Evolutionary conservation across 768 basidiomycete species (phyloP).

Genomic region (Suillus spraguei): DNA sequence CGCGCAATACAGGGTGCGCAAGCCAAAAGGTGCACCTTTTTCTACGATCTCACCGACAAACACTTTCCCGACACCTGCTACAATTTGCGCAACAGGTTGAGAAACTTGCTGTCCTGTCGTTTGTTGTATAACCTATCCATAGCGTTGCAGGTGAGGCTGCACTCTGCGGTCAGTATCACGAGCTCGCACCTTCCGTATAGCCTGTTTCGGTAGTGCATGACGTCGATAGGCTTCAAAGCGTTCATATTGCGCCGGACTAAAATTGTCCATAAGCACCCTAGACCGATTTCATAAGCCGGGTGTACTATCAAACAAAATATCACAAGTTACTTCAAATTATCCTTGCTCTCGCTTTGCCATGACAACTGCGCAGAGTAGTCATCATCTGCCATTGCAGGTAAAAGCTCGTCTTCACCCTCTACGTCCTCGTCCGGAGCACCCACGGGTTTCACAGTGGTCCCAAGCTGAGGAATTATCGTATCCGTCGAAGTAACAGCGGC

Average conservation of each 20-base stretch:
- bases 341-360: constrained; percentile 87
- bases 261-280: constrained; percentile 89
- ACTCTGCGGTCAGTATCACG: constrained; percentile 15
- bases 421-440: constrained; percentile 48
- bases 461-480: constrained; percentile 16
- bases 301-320: constrained; percentile 10
- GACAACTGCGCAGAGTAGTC: constrained; percentile 84
- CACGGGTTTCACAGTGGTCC: constrained; percentile 14
- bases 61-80: constrained; percentile 89
- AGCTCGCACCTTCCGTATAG: constrained; percentile 67
- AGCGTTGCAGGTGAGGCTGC: neutral
- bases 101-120: constrained; percentile 80
- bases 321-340: constrained; percentile 71
- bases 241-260: constrained; percentile 82
- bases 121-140: constrained; percentile 76
- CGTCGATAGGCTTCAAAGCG: constrained; percentile 88
- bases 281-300: constrained; percentile 3
- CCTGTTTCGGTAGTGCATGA: constrained; percentile 81
- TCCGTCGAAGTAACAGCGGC: neutral
- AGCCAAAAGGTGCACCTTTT: constrained; percentile 53
- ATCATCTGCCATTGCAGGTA: constrained; percentile 88
- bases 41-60: constrained; percentile 94
- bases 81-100: constrained; percentile 84
- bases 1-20: neutral
- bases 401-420: constrained; percentile 76